Evolutionary conservation across 2,329 filamentous ascomycete species (phyloP).

Genomic region (Aspergillaceae sp.): DNA sequence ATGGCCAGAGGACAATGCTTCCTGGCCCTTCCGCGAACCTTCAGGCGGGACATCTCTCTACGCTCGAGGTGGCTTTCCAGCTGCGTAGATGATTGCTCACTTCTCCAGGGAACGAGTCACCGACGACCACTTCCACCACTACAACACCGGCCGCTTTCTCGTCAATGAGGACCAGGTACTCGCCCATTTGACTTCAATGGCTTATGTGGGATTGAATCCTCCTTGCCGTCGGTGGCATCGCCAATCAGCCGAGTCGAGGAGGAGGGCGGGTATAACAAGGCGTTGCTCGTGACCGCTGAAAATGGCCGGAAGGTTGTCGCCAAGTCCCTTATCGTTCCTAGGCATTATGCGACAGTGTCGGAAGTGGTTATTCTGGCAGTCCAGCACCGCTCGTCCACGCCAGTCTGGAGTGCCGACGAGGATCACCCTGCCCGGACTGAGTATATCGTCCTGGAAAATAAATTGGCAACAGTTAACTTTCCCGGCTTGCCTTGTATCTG

Average conservation of each 20-base stretch:
- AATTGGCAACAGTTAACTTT: constrained; percentile 18
- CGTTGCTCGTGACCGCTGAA: constrained; percentile 14
- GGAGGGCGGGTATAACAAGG: constrained; percentile 20
- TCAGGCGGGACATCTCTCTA: neutral
- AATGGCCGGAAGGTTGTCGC: constrained; percentile 15
- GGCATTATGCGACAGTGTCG: constrained; percentile 16
- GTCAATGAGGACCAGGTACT: constrained; percentile 20
- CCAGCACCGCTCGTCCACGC: constrained; percentile 12
- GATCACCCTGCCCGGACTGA: constrained; percentile 24
- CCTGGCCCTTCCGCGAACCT: neutral
- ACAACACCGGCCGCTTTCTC: constrained; percentile 21
- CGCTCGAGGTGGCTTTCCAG: neutral
- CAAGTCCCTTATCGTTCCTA: constrained; percentile 17
- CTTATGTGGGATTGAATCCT: constrained; percentile 19
- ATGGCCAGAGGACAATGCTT: no score
- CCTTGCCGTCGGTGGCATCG: constrained; percentile 11
- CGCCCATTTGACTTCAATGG: constrained; percentile 20
- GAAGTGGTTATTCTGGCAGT: constrained; percentile 15
- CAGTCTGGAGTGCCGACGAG: constrained; percentile 18
- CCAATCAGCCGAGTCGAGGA: constrained; percentile 21
- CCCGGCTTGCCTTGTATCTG: constrained; percentile 6
- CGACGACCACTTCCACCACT: constrained; percentile 14
- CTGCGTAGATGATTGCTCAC: neutral
- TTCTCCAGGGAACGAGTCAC: neutral
- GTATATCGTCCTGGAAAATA: constrained; percentile 28